Percentiles rank a stretch among this genome's conserved stretches.
Conservation (phyloP, 768 basidiomycete species). For the Mycena latifolia region DNA sequence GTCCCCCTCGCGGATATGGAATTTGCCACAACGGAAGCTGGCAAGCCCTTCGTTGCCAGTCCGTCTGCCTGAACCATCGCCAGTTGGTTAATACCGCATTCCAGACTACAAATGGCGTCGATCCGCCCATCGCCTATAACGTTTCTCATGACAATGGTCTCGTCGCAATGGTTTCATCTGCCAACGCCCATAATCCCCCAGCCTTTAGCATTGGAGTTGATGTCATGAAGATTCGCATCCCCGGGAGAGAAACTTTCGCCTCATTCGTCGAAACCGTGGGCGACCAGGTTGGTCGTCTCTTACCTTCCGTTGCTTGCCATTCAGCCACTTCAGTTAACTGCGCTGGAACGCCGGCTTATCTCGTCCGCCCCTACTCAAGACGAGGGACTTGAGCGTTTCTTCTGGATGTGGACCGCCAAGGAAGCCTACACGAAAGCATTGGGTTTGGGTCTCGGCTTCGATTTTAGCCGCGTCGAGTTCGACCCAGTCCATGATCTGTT, state of each 20-base stretch:
- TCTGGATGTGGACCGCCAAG: slow-evolving; percentile 91
- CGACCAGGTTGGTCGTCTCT: slow-evolving; percentile 65
- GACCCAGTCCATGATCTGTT: slow-evolving; percentile 64
- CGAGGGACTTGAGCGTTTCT: slow-evolving; percentile 73
- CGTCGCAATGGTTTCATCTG: slow-evolving; percentile 75
- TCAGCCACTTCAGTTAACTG: slow-evolving; percentile 53
- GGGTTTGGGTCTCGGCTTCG: slow-evolving; percentile 86
- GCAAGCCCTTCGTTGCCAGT: slow-evolving; percentile 85
- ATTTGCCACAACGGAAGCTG: slow-evolving; percentile 69
- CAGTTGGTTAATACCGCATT: slow-evolving; percentile 21
- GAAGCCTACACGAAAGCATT: slow-evolving; percentile 94
- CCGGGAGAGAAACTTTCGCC: slow-evolving; percentile 65
- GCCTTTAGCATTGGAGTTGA: slow-evolving; percentile 81
- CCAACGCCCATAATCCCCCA: slow-evolving; percentile 55
- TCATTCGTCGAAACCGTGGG: slow-evolving; percentile 74
- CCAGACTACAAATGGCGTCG: slow-evolving; percentile 58
- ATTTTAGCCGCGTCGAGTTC: slow-evolving; percentile 83
- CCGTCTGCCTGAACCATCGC: slow-evolving; percentile 2
- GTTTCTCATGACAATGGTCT: slow-evolving; percentile 84
- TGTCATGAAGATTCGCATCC: slow-evolving; percentile 82
- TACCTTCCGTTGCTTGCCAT: slow-evolving; percentile 14
- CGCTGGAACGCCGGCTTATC: slow-evolving; percentile 54
- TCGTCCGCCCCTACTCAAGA: slow-evolving; percentile 55
- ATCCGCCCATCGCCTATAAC: slow-evolving; percentile 81
- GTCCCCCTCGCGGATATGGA: slow-evolving; percentile 58